Evolutionary conservation across 192 early-diverging fungal species (phyloP), one percentile per base, ranked within the genome.

Genomic region (Thamnidium elegans): DNA sequence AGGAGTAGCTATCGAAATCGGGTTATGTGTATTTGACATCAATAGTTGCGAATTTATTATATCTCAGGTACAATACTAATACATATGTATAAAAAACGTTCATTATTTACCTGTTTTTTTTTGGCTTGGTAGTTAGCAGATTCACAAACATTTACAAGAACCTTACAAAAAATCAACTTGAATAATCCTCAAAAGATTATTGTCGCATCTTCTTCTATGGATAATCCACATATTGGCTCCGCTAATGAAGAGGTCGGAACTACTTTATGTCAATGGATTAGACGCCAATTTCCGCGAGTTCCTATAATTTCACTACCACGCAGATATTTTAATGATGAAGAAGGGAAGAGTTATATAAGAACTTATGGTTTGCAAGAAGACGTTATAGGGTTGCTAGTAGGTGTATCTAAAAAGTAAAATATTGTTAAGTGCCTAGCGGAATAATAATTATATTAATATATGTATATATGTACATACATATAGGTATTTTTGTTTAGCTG

Each of bases 131-230:
- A 89, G 87, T 78, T 86, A 59, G 77, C 81, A 20, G 89, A 91
- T 61, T 80, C 82, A 1, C 81, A 78, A 53, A 86, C 81, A 4
- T 90, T 87, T 65, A 65, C 73, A 20, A 79, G 81, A 36, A 84
- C 86, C 0, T 47, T 92, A 31, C 80, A 89, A 34, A 84, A 83
- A 52, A 71, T 92, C 17, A 71, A 70, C 65, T 32, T 88, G 2
- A 73, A 81, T 34, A 62, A 84, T 20, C 89, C 90, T 1, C 48
- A 50, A 15, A 83, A 89, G 74, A 86, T 89, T 68, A 51, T 60
- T 17, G 19, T 31, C 46, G 1, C 36, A 6, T 39, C 36, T 39
- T 39, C 36, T 39, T 39, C 36, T 39, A 39, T 39, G 36, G 36
- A 39, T 39, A 6, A 39, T 39, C 36, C 5, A 4, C 36, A 9